Evolutionary conservation across 2,329 filamentous ascomycete species (phyloP).

Genomic region (Exophiala aquamarina): DNA sequence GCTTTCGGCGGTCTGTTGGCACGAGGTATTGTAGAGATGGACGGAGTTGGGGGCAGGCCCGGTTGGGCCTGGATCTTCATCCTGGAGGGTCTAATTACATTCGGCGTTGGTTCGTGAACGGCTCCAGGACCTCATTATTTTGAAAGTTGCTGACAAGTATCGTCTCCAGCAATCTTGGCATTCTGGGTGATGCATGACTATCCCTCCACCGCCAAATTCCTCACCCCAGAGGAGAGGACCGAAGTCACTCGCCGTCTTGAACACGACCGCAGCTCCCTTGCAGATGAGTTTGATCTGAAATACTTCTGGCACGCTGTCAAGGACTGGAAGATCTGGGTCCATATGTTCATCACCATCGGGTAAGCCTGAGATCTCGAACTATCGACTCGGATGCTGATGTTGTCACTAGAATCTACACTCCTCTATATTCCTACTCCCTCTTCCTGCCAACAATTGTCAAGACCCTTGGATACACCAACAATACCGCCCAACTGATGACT

Average conservation of each 20-base stretch:
- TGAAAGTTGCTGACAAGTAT: background rate
- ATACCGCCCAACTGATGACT: constrained; percentile 64
- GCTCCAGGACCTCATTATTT: background rate
- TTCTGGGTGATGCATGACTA: constrained; percentile 52
- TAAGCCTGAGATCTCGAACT: constrained; percentile 2
- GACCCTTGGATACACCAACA: constrained; percentile 54
- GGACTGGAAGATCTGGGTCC: constrained; percentile 52
- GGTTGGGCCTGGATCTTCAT: constrained; percentile 47
- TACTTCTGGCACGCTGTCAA: constrained; percentile 50
- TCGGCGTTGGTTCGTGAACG: constrained; percentile 36
- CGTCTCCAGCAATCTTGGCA: constrained; percentile 36
- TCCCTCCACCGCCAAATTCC: constrained; percentile 48
- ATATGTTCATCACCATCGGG: constrained; percentile 26
- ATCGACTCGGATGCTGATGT: constrained; percentile 2
- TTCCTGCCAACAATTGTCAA: constrained; percentile 62
- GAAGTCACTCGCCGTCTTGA: constrained; percentile 36
- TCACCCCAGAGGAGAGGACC: constrained; percentile 44
- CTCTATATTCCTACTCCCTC: constrained; percentile 59
- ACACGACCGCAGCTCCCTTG: constrained; percentile 45
- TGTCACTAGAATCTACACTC: constrained; percentile 49
- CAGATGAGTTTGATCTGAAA: constrained; percentile 44
- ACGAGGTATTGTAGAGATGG: constrained; percentile 42
- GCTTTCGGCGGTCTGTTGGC: constrained; percentile 34
- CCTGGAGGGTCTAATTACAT: constrained; percentile 46
- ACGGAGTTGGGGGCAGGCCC: constrained; percentile 39